phyloP scores from a whole-genome alignment of 2,329 filamentous ascomycete genomes.

The Ophioceras dolichostomum region DNA sequence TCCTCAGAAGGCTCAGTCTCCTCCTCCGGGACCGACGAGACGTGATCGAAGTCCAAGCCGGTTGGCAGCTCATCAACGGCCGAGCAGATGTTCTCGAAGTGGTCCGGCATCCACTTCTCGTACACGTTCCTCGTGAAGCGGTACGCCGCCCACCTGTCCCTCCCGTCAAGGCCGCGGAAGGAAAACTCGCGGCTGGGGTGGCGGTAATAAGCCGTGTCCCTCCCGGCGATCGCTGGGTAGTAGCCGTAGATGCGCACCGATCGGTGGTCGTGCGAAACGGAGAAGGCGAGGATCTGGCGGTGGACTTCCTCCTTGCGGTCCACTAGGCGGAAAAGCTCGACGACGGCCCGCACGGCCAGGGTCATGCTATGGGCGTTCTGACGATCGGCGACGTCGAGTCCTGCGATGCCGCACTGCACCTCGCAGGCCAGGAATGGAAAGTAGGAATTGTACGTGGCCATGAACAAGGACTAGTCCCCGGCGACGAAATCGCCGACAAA shows the following conservation, averaged over 20 bases:
- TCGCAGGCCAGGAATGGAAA: constrained; percentile 37
- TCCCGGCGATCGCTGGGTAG: constrained; percentile 22
- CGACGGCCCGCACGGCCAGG: constrained; percentile 22
- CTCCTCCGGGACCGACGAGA: background rate
- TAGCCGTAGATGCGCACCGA: constrained; percentile 25
- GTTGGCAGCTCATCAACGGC: constrained; percentile 18
- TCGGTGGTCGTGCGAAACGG: constrained; percentile 22
- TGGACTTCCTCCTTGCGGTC: constrained; percentile 22
- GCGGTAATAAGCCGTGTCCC: constrained; percentile 25
- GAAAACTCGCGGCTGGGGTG: constrained; percentile 20
- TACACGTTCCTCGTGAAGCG: constrained; percentile 23
- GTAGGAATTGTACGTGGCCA: constrained; percentile 31
- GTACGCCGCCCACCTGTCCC: constrained; percentile 23
- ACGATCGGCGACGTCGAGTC: constrained; percentile 23
- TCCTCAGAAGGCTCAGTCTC: constrained; percentile 7
- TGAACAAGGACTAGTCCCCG: constrained; percentile 25
- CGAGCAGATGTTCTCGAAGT: constrained; percentile 23
- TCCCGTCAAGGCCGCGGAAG: constrained; percentile 18
- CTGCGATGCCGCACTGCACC: constrained; percentile 27
- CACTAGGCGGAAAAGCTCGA: constrained; percentile 24
- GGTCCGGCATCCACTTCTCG: constrained; percentile 19
- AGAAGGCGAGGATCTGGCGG: constrained; percentile 29
- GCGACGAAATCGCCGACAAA: constrained; percentile 20
- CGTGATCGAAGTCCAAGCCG: constrained; percentile 2
- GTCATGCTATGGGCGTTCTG: constrained; percentile 29